Evolutionary conservation across 75 land plant species (phyloP), one percentile per base, ranked within the genome.

Genomic region (Larix kaempferi): DNA sequence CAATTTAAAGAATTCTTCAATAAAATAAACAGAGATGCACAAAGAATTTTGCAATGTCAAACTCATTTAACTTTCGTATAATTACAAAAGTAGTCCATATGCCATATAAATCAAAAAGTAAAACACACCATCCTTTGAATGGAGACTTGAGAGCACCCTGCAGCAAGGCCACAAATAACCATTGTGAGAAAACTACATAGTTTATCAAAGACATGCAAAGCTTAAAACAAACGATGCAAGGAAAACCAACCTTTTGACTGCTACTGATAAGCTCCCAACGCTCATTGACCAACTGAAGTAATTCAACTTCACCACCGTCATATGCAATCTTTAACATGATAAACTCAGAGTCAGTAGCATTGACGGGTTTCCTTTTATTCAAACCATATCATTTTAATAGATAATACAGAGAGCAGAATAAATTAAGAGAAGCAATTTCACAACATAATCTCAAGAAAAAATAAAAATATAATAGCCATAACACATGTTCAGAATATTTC

Each of bases 251-350:
- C 75, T 52, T 73, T 73, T 73, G 29, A 2, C 57, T 17, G 44
- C 44, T 59, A 12, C 23, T 29, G 57, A 75, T 26, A 22, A 74
- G 21, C 49, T 85, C 81, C 87, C 87, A 87, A 19, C 79, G 80
- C 65, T 87, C 89, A 56, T 85, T 85, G 0, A 25, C 74, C 78
- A 87, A 73, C 57, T 76, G 57, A 49, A 87, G 80, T 27, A 37
- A 76, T 66, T 87, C 89, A 12, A 37, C 65, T 54, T 87, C 89
- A 4, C 88, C 88, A 82, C 85, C 88, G 49, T 87, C 83, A 74
- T 87, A 87, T 11, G 59, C 21, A 29, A 87, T 74, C 89, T 86
- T 35, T 44, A 33, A n/a, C 39, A 81, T n/a, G 41, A 78, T 21
- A 23, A 62, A 21, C 62, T 49, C 52, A 10, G 52, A 10, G 41